These are phyloP conservation scores for Leccinum longicurvipes DNA, from an alignment of 768 basidiomycete genomes.

Conservation along the genomic window DNA sequence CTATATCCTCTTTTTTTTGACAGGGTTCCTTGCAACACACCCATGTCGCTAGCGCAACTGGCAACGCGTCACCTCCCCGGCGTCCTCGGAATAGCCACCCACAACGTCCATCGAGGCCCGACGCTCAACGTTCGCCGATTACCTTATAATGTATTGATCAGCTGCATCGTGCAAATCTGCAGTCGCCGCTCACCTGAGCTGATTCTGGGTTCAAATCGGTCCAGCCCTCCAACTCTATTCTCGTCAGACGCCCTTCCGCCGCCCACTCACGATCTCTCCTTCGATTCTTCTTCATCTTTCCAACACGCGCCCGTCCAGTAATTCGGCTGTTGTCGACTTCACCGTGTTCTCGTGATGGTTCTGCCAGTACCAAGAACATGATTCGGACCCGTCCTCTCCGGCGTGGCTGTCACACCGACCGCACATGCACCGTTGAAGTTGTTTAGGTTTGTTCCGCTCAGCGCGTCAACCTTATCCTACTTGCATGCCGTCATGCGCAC, in stretches of 20 bases:
- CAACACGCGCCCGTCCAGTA: neutral
- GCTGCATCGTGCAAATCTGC: neutral
- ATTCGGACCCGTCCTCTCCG: neutral
- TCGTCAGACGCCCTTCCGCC: neutral
- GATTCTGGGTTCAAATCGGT: neutral
- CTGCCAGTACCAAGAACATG: too few relatives aligned
- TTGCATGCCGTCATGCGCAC: slow-evolving; percentile 4
- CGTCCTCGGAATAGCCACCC: neutral
- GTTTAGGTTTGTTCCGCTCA: neutral
- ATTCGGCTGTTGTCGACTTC: neutral
- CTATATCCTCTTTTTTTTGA: neutral
- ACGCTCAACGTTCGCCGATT: neutral
- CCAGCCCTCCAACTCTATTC: neutral
- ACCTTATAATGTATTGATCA: neutral
- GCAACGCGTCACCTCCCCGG: neutral
- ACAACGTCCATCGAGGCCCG: neutral
- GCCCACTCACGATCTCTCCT: neutral
- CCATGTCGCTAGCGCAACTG: too few relatives aligned
- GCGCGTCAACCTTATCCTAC: neutral
- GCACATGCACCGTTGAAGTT: neutral
- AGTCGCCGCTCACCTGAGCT: neutral
- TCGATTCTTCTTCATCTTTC: neutral
- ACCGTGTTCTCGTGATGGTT: neutral
- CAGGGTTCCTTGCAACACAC: neutral
- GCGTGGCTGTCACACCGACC: neutral